A percentile compares a stretch with the other conserved stretches of the same genome.
Evolutionary conservation across 2,329 filamentous ascomycete genomes (phyloP).

Genomic region (Dothideomycetidae sp.): DNA sequence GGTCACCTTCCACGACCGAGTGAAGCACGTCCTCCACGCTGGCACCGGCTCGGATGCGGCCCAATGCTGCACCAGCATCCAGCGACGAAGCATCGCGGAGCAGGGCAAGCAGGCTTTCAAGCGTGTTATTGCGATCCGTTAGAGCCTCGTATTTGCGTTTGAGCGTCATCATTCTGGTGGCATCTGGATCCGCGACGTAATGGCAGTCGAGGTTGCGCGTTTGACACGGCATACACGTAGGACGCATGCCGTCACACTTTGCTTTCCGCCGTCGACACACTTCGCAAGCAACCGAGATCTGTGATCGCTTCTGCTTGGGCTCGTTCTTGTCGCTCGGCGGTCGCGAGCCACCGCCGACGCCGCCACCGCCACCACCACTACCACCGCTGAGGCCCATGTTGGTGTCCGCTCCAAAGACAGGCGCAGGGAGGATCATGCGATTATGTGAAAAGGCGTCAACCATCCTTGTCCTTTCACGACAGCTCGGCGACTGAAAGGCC

Average conservation of each 20-base stretch:
- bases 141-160: slow-evolving; percentile 7
- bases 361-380: neutral
- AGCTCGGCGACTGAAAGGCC: too few species aligned
- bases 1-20: too few species aligned
- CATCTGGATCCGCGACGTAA: slow-evolving; percentile 2
- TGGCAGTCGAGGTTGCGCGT: slow-evolving; percentile 4
- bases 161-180: slow-evolving; percentile 6
- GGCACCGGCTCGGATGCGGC: slow-evolving; percentile 1
- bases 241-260: slow-evolving; percentile 5
- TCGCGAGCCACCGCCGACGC: neutral
- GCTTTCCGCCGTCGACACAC: slow-evolving; percentile 7
- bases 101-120: slow-evolving; percentile 1
- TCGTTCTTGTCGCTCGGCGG: neutral
- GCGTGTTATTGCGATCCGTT: slow-evolving; percentile 1
- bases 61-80: neutral
- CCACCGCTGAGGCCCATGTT: too few species aligned
- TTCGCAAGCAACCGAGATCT: slow-evolving; percentile 7
- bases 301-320: slow-evolving; percentile 1
- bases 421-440: neutral
- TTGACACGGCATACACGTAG: slow-evolving; percentile 1
- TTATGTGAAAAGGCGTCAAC: too few species aligned
- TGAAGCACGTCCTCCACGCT: neutral
- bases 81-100: slow-evolving; percentile 1
- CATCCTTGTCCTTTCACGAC: too few species aligned
- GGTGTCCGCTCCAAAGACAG: neutral